Base-by-base conservation (phyloP, 1,284 basidiomycete genomes). In the Cutaneotrichosporon sp. region DNA sequence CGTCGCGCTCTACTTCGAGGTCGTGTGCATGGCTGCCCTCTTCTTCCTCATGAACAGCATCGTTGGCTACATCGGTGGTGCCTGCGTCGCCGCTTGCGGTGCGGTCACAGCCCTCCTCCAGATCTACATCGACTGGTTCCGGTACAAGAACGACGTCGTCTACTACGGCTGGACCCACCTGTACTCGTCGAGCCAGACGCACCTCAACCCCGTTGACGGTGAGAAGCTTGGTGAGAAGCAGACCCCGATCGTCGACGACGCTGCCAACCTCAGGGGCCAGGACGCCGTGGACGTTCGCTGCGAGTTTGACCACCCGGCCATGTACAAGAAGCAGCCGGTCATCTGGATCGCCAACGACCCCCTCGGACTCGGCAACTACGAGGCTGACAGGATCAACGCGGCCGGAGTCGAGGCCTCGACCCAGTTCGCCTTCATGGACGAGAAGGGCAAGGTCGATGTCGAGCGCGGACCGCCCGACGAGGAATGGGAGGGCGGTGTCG, bases 241-340 rank as follows among this genome's bases (percentile, higher is more conserved):
- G 26, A 7, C 41, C 16, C 39, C 53, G 42, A 50, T 49, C 32
- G 26, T 50, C 19, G 53, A 52, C 31, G 50, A 53, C 26, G 49
- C 54, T 26, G 52, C 50, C 27, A 45, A 47, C 17, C 38, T 41
- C 22, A 32, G 54, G 17, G 33, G 26, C 12, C 34, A 37, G 26
- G 37, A 37, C 27, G 59, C 50, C 66, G n/a, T 26, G 14, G 68
- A 46, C 65, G 67, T 70, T 55, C 57, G 62, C 27, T 55, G 59
- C 45, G 74, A 71, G 9, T 76, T 75, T 47, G 70, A 75, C 54
- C 70, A 76, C 64, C 75, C 75, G 5, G 75, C 75, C 5, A 41
- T 71, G 45, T 77, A 72, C 72, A 72, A 75, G 67, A 64, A 65
- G 39, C 71, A 73, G 55, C 71, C 74, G 11, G 45, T 64, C 37